Conservation (phyloP, 108 stramenopile species). For the Cyclotella cryptica region DNA sequence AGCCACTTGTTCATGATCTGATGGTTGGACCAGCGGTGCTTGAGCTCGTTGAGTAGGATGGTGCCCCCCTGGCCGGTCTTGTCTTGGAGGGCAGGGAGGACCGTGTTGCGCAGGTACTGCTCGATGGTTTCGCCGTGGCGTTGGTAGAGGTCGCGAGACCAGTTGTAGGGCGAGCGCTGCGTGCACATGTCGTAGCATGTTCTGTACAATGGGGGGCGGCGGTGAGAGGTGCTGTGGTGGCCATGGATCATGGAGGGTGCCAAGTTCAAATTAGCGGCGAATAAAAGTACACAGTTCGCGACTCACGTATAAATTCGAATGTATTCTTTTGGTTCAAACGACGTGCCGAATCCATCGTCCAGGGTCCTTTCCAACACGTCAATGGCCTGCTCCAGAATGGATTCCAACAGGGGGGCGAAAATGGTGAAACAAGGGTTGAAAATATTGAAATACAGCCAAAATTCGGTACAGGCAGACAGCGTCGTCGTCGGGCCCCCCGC, state of each 20-base stretch:
- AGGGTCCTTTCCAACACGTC: constrained; percentile 91
- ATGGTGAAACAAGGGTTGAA: background rate
- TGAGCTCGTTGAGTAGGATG: constrained; percentile 92
- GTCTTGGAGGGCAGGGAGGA: constrained; percentile 90
- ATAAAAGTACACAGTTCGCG: background rate
- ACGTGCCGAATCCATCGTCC: constrained; percentile 83
- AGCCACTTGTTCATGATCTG: constrained; percentile 99
- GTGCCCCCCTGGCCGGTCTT: constrained; percentile 87
- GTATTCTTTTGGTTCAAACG: constrained; percentile 94
- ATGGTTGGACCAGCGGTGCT: constrained; percentile 96
- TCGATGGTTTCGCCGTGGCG: constrained; percentile 96
- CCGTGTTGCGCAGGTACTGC: constrained; percentile 88
- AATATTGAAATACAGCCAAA: constrained; percentile 10
- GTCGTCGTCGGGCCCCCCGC: background rate
- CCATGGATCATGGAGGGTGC: constrained; percentile 7
- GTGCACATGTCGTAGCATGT: constrained; percentile 99
- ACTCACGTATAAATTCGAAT: constrained; percentile 92
- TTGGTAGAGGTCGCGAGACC: constrained; percentile 97
- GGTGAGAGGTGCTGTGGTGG: background rate
- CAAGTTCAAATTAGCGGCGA: background rate
- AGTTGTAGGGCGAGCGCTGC: constrained; percentile 99
- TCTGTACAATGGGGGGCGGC: constrained; percentile 57
- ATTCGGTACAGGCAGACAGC: background rate
- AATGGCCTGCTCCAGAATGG: constrained; percentile 65
- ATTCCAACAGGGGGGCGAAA: background rate